Evolutionary conservation across 1,284 basidiomycete genomes (phyloP).

Genomic region (Boletus hoseneyae): DNA sequence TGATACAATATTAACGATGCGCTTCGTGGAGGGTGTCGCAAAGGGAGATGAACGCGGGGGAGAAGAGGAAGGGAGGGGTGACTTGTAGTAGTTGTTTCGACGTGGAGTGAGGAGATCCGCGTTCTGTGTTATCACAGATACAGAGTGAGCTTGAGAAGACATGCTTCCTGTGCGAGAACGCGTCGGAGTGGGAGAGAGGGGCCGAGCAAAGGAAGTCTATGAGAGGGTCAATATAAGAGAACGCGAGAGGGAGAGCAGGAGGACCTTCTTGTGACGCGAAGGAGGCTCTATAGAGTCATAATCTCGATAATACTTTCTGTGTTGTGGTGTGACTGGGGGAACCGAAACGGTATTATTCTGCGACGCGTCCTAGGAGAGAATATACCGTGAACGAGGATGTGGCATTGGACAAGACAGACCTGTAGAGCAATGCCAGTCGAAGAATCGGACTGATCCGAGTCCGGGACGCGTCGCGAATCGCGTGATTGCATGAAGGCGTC

Average conservation of each 20-base stretch:
- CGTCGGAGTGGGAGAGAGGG: conserved; percentile 32
- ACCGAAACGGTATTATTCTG: conserved; percentile 28
- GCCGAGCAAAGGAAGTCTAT: conserved; percentile 18
- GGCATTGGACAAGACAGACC: conserved; percentile 29
- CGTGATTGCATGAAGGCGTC: conserved; percentile 54
- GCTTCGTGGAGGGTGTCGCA: conserved; percentile 53
- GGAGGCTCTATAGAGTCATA: conserved; percentile 44
- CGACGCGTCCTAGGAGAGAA: conserved; percentile 25
- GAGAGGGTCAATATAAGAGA: conserved; percentile 6
- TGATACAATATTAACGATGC: conserved; percentile 67
- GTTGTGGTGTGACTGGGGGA: conserved; percentile 50
- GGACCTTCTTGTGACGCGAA: conserved; percentile 36
- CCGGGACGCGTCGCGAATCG: conserved; percentile 46
- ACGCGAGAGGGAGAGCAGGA: neutral
- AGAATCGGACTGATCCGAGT: conserved; percentile 28
- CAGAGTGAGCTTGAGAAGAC: conserved; percentile 32
- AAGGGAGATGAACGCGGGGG: conserved; percentile 40
- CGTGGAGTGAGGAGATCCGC: conserved; percentile 39
- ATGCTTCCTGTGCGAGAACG: conserved; percentile 29
- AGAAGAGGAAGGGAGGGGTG: conserved; percentile 53
- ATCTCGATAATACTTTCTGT: conserved; percentile 56
- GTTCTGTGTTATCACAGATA: conserved; percentile 22
- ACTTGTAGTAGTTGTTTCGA: conserved; percentile 41
- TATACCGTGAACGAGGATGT: conserved; percentile 22
- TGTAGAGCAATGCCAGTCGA: conserved; percentile 26